Evolutionary conservation across 164 flowering plant genomes (phyloP).

Genomic region (Annona squamosa): DNA sequence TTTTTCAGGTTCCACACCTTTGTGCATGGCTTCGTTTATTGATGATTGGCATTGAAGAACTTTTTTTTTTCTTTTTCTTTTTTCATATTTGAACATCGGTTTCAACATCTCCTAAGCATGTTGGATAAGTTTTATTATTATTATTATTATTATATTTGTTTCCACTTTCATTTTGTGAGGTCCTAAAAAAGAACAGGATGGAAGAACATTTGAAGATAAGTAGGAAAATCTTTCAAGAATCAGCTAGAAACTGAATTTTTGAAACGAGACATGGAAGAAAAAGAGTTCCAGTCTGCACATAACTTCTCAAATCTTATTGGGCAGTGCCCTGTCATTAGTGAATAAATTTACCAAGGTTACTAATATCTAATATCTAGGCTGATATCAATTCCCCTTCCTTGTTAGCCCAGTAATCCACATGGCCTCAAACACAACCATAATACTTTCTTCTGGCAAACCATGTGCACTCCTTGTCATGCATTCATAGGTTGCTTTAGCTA

Average conservation of each 20-base stretch:
- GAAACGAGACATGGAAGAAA: background rate
- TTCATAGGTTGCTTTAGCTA: too few relatives aligned
- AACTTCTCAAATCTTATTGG: background rate
- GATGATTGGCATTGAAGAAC: background rate
- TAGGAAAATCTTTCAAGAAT: background rate
- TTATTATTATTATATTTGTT: background rate
- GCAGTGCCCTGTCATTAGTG: background rate
- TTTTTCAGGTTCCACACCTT: conserved; percentile 61
- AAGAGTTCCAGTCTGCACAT: background rate
- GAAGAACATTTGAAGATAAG: background rate
- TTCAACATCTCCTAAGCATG: background rate
- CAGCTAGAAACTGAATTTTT: background rate
- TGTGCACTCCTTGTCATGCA: background rate
- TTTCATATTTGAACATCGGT: too few relatives aligned
- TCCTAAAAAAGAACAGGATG: background rate
- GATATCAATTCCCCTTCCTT: background rate
- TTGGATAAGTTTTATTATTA: background rate
- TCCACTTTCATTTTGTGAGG: background rate
- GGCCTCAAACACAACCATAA: background rate
- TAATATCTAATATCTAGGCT: too few relatives aligned
- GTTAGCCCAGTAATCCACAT: background rate
- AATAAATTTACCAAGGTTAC: too few relatives aligned
- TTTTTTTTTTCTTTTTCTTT: background rate
- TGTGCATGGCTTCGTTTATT: background rate
- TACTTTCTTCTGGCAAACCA: background rate